phyloP scores from a whole-genome alignment of 2,329 filamentous ascomycete species.

The Atkinsonella texensis region DNA sequence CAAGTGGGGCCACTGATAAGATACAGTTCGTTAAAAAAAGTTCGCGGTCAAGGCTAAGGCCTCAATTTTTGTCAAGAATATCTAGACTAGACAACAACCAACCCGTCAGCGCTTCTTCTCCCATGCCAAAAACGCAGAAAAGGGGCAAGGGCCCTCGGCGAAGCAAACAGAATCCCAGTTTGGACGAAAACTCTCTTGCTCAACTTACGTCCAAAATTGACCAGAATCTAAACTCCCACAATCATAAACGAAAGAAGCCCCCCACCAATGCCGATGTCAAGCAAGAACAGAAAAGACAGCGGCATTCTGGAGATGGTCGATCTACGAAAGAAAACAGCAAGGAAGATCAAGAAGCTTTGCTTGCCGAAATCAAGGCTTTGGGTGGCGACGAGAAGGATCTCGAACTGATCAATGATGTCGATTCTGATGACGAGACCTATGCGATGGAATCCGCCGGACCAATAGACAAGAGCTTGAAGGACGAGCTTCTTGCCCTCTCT shows the following conservation, averaged over 20 bases:
- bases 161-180: slow-evolving; percentile 15
- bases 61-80: neutral
- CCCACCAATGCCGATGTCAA: slow-evolving; percentile 21
- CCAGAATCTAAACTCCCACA: slow-evolving; percentile 30
- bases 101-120: neutral
- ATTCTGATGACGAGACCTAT: slow-evolving; percentile 28
- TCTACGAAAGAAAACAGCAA: slow-evolving; percentile 14
- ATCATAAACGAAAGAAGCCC: slow-evolving; percentile 34
- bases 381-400: slow-evolving; percentile 55
- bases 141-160: slow-evolving; percentile 21
- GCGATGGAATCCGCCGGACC: slow-evolving; percentile 19
- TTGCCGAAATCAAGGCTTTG: slow-evolving; percentile 52
- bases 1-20: slow-evolving; percentile 10
- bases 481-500: slow-evolving; percentile 25
- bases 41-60: neutral
- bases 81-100: neutral
- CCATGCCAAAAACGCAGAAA: slow-evolving; percentile 26
- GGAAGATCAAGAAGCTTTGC: slow-evolving; percentile 28
- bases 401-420: slow-evolving; percentile 43
- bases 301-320: slow-evolving; percentile 15
- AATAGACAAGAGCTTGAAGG: slow-evolving; percentile 29
- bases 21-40: slow-evolving; percentile 9
- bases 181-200: slow-evolving; percentile 39
- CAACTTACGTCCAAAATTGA: slow-evolving; percentile 46
- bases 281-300: slow-evolving; percentile 26